Base-by-base conservation (phyloP, 2,329 filamentous ascomycete genomes). In the Fusarium pseudonygamai region DNA sequence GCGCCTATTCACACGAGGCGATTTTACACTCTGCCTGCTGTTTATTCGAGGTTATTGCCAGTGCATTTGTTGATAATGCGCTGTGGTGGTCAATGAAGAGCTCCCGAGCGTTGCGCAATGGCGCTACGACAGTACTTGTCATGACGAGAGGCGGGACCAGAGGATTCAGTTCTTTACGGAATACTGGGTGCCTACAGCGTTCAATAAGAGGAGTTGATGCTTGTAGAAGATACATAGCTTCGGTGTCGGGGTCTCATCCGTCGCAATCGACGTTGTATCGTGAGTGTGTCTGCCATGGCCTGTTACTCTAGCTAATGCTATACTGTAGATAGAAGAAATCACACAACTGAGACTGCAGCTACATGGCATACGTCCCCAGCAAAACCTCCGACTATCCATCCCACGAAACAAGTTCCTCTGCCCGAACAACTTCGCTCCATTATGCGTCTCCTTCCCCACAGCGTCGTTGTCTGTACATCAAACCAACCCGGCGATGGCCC, bases 381-480 rank as follows among this genome's bases (percentile, higher is more conserved):
- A 7, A 72, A 73, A 30, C 78, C 79, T 7, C 83, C 84, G 1
- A 82, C 82, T 1, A 74, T 80, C 47, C 80, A 84, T 60, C 81
- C 82, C 3, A 76, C 80, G 15, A 75, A 77, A 43, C 56, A 75
- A 56, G 67, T 73, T 64, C 67, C 77, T 78, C 79, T 87, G 39
- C 79, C 86, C 34, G 86, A 87, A 66, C 83, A 87, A 58, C 82
- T 89, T 28, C 87, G 87, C 63, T 81, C 83, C 53, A 82, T 88
- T 28, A 87, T 90, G 85, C 87, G 88, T 64, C 84, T 86, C 20
- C 81, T 90, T 18, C 82, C 86, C 6, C 85, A 88, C 75, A 86
- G 87, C 2, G 87, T 88, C 42, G 87, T 89, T n/a, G 85, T 89
- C 18, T 87, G 87, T 76, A 89, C 88, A 28, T 81, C 87, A 28